Evolutionary conservation across 306 rosid genomes (phyloP), one percentile per base, ranked within the genome.

Genomic region (Myrica gale): DNA sequence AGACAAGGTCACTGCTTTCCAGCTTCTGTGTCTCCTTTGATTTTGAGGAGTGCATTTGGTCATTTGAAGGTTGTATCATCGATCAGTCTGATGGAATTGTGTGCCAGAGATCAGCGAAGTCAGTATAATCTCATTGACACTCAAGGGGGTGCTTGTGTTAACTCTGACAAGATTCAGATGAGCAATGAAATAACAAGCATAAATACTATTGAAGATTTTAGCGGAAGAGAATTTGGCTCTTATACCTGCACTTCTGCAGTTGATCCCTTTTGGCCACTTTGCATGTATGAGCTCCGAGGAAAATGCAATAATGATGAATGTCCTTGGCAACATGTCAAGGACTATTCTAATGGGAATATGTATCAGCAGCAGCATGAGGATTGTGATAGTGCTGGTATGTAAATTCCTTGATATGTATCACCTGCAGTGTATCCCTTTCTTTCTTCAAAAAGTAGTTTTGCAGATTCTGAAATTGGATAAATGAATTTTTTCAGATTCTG

Each of bases 241-340:
- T 90, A 89, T 79, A 82, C 86, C 68, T 74, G 80, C 81, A 86
- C 84, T 75, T 73, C 88, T 56, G 74, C 85, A 8, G 87, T 95
- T 80, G 97, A 95, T 78, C 93, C 96, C 7, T 89, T 87, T 81
- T 89, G 93, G 96, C 98, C 98, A 1, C 96, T 92, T 79, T 95
- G 98, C 87, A 87, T 90, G 92, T 95, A 76, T 87, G 98, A 92
- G 74, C 97, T 95, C 55, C 96, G 98, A 78, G 98, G 98, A 84
- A 95, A 92, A 85, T 95, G 98, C 92, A 95, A 95, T 93, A 88
- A 95, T 83, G 95, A 95, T 16, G 96, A 90, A 81, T 95, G 97
- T 66, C 97, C 96, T 68, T 95, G 98, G 98, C 98, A 95, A 85
- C 98, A 95, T 75, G 75, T 83, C 44, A 89, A 81, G 85, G 94